Evolutionary conservation across 1,284 basidiomycete species (phyloP).

Genomic region (Marasmius oreades): DNA sequence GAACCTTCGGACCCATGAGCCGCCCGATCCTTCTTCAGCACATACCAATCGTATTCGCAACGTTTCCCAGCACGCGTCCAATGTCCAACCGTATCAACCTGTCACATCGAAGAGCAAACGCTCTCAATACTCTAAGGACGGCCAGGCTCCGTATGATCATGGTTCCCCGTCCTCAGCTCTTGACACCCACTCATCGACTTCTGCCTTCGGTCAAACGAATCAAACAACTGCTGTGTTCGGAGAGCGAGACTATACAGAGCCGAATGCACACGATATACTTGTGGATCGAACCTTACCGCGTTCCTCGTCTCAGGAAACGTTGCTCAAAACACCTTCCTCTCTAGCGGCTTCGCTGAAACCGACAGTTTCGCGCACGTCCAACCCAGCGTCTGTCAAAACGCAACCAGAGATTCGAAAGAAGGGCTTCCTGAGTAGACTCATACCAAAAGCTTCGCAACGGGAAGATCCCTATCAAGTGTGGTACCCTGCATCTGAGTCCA

Average conservation of each 20-base stretch:
- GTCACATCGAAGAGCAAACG: too few species aligned
- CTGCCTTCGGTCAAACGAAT: too few species aligned
- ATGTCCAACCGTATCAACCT: too few species aligned
- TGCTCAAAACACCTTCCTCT: neutral
- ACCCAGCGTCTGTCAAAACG: neutral
- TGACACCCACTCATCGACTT: too few species aligned
- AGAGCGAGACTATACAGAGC: neutral
- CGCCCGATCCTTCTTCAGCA: too few species aligned
- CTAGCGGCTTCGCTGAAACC: neutral
- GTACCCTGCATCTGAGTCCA: constrained; percentile 20
- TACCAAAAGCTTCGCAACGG: neutral
- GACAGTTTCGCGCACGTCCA: neutral
- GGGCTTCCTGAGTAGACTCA: neutral
- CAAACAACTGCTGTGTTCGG: neutral
- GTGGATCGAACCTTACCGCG: neutral
- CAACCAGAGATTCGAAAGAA: neutral
- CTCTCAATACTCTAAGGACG: too few species aligned
- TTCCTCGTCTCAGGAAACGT: neutral
- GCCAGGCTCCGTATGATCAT: too few species aligned
- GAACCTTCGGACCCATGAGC: too few species aligned
- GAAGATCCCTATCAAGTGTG: constrained; percentile 24
- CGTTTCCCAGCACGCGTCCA: too few species aligned
- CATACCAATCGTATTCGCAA: too few species aligned
- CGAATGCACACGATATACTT: neutral
- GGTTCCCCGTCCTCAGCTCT: too few species aligned